Evolutionary conservation across 1,284 basidiomycete genomes (phyloP), one percentile per base, ranked within the genome.

Genomic region (Trichosporon asahii): DNA sequence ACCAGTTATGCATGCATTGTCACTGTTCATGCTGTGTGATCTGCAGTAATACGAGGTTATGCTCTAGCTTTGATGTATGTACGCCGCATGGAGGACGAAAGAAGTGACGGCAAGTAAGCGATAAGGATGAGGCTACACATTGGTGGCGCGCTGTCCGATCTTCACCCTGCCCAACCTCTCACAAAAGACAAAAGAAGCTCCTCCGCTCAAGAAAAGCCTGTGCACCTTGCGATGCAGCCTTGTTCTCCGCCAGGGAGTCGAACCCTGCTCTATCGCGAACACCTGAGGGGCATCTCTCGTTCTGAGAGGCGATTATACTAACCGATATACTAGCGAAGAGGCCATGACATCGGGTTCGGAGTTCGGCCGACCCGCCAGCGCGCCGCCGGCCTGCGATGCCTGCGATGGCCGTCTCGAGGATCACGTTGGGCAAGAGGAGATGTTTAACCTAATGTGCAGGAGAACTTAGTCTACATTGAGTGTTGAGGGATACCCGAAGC

Each of bases 251-350:
- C 57, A 33, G 29, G 57, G 57, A 61, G 57, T 61, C 29, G 57
- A 61, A 60, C 55, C 55, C 55, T 60, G 55, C 55, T 60, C 55
- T 60, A 60, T 60, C 55, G 55, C 55, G 55, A 33, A 11, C 57
- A 61, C 57, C 29, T 61, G 15, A 2, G 29, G 15, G 55, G 18
- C 57, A 15, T 31, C 27, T n/a, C 55, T 31, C 29, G 6, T 31
- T 12, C 29, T 61, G 57, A 61, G 57, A 61, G 57, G 29, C 57
- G 57, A 61, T 61, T 61, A 61, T 61, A 33, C 57, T 61, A 61
- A 61, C 57, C 57, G 29, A 61, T 33, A 61, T 33, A 61, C 57
- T 61, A 61, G 57, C 57, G 57, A 61, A 33, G 57, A 61, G 3
- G 29, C 25, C 15, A 7, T 61, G 27, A 31, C 18, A 12, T 29